These are phyloP conservation scores for Bjerkandera adusta DNA, from an alignment of 1,284 basidiomycete species.

Conservation along the genomic window DNA sequence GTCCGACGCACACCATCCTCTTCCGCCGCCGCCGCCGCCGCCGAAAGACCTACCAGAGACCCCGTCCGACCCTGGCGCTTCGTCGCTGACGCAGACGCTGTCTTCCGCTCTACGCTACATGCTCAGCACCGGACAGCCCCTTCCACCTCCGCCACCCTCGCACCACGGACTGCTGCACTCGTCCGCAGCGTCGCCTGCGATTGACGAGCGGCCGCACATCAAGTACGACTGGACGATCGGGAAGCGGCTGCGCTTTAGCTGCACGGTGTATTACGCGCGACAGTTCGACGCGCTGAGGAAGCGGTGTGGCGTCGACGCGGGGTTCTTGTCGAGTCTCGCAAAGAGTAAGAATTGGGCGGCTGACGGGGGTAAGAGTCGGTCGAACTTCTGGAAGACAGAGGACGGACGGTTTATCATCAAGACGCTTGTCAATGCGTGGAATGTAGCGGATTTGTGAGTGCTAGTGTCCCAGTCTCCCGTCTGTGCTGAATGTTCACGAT, in stretches of 20 bases:
- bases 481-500: constrained; percentile 1
- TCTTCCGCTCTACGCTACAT: constrained; percentile 58
- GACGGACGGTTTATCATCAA: constrained; percentile 81
- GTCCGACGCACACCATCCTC: background rate
- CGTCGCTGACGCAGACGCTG: constrained; percentile 41
- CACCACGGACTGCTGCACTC: constrained; percentile 48
- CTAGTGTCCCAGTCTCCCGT: background rate
- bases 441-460: constrained; percentile 76
- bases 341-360: constrained; percentile 66
- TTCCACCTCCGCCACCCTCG: constrained; percentile 32
- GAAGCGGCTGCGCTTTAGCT: constrained; percentile 69
- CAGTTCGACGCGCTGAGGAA: constrained; percentile 69
- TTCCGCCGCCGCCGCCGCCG: constrained; percentile 23
- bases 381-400: constrained; percentile 75
- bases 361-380: constrained; percentile 69
- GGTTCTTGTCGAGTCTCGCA: constrained; percentile 60
- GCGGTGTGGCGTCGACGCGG: constrained; percentile 65
- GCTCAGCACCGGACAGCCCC: constrained; percentile 36
- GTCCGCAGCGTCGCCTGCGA: constrained; percentile 36
- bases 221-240: constrained; percentile 78
- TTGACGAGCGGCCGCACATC: constrained; percentile 73
- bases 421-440: constrained; percentile 81
- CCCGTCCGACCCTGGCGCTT: constrained; percentile 3
- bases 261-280: constrained; percentile 76
- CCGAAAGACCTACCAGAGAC: constrained; percentile 27